Base-by-base conservation (phyloP, 768 basidiomycete species). In the Lactifluus subvellereus region DNA sequence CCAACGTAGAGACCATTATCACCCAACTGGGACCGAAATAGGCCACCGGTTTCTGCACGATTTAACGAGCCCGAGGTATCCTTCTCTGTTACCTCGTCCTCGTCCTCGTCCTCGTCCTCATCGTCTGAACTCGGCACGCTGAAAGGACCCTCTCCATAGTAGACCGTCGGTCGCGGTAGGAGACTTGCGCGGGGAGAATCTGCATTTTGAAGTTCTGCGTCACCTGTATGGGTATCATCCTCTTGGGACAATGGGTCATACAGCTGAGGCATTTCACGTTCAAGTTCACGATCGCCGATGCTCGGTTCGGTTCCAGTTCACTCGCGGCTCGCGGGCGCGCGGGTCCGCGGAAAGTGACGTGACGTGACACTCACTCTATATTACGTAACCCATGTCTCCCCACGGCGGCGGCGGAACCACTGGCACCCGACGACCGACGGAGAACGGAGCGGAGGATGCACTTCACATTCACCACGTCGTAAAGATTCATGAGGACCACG, bases 91-190 rank as follows among this genome's bases (percentile, higher is more conserved):
- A 84, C 75, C 8, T 77, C 72, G 37, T 79, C 81, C 27, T 82
- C 80, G 59, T 85, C 81, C 27, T 82, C 80, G 59, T 85, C 88
- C 32, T 82, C 80, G 60, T 86, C 88, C n/a, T 87, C 87, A 57
- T 86, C 87, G 53, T 86, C 86, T n/a, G 89, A 90, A 69, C 87
- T 88, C 7, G 89, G 87, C 22, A 86, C 80, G 66, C 89, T 87
- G 69, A 91, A 92, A 0, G 84, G 79, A 0, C 89, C 88, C 20
- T 91, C 89, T 35, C 81, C 86, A 67, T 91, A 91, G 74, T 91
- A 91, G 14, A 69, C 62, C 27, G 66, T 47, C 1, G 74, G 74
- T 16, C 67, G 61, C 18, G 66, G 57, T 9, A 62, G 43, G 47
- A 54, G 27, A 40, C 38, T 50, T 13, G 11, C 9, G 30, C 30